Conservation (phyloP, 768 basidiomycete genomes). For the Holtermannia corniformis region DNA sequence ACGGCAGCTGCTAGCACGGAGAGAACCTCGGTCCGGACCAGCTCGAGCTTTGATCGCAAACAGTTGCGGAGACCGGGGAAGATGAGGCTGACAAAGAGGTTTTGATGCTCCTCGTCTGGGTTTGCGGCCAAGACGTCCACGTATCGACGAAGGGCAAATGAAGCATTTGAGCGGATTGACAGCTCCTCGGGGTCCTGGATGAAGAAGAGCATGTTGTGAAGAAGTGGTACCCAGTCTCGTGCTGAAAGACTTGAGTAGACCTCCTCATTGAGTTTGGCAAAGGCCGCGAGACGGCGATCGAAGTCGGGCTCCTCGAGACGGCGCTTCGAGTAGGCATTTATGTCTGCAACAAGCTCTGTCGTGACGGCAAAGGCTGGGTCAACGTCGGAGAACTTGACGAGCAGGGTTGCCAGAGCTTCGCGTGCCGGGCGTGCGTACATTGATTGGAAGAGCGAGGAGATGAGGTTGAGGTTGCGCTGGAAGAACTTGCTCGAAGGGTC, state of each 20-base stretch:
- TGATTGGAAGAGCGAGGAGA: slow-evolving; percentile 68
- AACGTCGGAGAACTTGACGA: slow-evolving; percentile 49
- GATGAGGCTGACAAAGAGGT: slow-evolving; percentile 55
- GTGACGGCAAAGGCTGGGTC: slow-evolving; percentile 48
- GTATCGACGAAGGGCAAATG: slow-evolving; percentile 66
- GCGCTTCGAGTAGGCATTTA: slow-evolving; percentile 78
- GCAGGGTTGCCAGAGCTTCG: slow-evolving; percentile 57
- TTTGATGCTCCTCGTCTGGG: slow-evolving; percentile 16
- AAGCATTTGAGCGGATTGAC: slow-evolving; percentile 71
- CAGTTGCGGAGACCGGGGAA: slow-evolving; percentile 72
- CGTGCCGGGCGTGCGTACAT: slow-evolving; percentile 65
- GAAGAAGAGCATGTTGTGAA: slow-evolving; percentile 74
- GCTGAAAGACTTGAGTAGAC: slow-evolving; percentile 16
- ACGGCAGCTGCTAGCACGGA: slow-evolving; percentile 69
- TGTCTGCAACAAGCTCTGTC: slow-evolving; percentile 51
- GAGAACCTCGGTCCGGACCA: slow-evolving; percentile 76
- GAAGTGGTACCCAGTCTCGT: slow-evolving; percentile 66
- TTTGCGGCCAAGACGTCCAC: slow-evolving; percentile 32
- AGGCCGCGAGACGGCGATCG: slow-evolving; percentile 68
- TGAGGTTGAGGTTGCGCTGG: slow-evolving; percentile 40
- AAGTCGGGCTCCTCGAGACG: slow-evolving; percentile 89
- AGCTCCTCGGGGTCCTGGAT: slow-evolving; percentile 85
- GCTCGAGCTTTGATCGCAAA: slow-evolving; percentile 67
- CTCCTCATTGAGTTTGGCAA: slow-evolving; percentile 62
- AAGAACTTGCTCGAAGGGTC: slow-evolving; percentile 32